These are phyloP conservation scores for Saccharomyces uvarum DNA, from an alignment of 1,139 yeast genomes.

Conservation along the genomic window DNA sequence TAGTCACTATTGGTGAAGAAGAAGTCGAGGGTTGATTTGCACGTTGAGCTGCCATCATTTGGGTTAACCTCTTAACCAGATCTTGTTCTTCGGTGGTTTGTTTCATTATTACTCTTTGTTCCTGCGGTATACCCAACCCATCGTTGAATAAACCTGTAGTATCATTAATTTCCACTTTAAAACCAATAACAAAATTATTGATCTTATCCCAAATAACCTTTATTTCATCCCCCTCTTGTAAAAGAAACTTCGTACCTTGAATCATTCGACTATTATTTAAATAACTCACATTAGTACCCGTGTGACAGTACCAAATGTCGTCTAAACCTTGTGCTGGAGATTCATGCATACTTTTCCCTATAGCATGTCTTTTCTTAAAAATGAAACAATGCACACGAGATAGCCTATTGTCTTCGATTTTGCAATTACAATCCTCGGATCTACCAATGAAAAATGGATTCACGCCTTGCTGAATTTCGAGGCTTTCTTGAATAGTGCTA, in stretches of 20 bases:
- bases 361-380: constrained; percentile 51
- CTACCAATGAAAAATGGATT: constrained; percentile 62
- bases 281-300: constrained; percentile 71
- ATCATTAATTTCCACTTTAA: constrained; percentile 45
- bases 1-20: neutral
- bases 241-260: constrained; percentile 51
- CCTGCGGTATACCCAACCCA: constrained; percentile 22
- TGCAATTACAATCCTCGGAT: constrained; percentile 49
- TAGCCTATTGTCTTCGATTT: constrained; percentile 62
- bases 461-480: constrained; percentile 55
- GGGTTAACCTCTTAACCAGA: constrained; percentile 18
- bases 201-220: constrained; percentile 57
- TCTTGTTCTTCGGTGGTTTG: constrained; percentile 25
- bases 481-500: constrained; percentile 39
- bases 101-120: constrained; percentile 12
- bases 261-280: constrained; percentile 56
- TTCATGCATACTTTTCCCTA: constrained; percentile 47
- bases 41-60: constrained; percentile 20
- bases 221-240: constrained; percentile 58
- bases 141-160: constrained; percentile 49
- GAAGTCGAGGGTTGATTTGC: constrained; percentile 4
- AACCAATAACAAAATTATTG: constrained; percentile 46
- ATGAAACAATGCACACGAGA: constrained; percentile 80
- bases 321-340: constrained; percentile 62
- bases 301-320: constrained; percentile 76